A percentile compares a stretch with the other conserved stretches of the same genome.
Evolutionary conservation across 768 basidiomycete species (phyloP).

Genomic region (Lentinula edodes): DNA sequence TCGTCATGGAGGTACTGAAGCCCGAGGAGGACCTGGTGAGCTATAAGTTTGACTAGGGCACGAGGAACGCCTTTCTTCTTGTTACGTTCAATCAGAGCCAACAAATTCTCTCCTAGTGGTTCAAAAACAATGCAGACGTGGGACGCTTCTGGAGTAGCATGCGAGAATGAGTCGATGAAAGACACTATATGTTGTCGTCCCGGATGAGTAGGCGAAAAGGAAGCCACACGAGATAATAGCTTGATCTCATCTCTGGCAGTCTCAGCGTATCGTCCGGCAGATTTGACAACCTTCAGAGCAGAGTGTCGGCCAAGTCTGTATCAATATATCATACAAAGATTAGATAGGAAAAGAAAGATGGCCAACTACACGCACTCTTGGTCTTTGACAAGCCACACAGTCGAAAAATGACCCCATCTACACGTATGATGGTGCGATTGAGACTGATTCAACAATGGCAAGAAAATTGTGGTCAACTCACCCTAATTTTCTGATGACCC

Average conservation of each 20-base stretch:
- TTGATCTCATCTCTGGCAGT: slow-evolving; percentile 97
- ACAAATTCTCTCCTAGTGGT: slow-evolving; percentile 74
- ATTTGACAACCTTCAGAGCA: slow-evolving; percentile 93
- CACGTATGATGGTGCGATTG: slow-evolving; percentile 19
- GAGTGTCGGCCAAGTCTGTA: slow-evolving; percentile 69
- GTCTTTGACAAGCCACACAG: slow-evolving; percentile 89
- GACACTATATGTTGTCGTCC: slow-evolving; percentile 81
- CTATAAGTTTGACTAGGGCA: slow-evolving; percentile 78
- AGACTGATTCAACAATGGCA: slow-evolving; percentile 10
- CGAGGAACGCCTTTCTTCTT: slow-evolving; percentile 82
- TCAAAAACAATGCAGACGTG: slow-evolving; percentile 93
- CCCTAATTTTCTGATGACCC: slow-evolving; percentile 88
- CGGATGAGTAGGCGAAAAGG: slow-evolving; percentile 67
- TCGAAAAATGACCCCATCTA: slow-evolving; percentile 95
- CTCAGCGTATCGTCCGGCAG: slow-evolving; percentile 91
- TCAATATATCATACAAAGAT: background rate
- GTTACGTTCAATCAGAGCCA: slow-evolving; percentile 70
- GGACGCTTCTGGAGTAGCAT: slow-evolving; percentile 61
- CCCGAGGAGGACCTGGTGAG: slow-evolving; percentile 82
- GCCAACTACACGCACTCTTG: slow-evolving; percentile 45
- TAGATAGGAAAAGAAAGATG: slow-evolving; percentile 8
- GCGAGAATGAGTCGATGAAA: slow-evolving; percentile 86
- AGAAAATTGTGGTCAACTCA: slow-evolving; percentile 23
- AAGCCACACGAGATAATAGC: slow-evolving; percentile 70
- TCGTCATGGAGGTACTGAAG: slow-evolving; percentile 91